A percentile compares a stretch with the other conserved stretches of the same genome.
Conservation (phyloP, 2,329 filamentous ascomycete species). For the Colletotrichum cuscutae region DNA sequence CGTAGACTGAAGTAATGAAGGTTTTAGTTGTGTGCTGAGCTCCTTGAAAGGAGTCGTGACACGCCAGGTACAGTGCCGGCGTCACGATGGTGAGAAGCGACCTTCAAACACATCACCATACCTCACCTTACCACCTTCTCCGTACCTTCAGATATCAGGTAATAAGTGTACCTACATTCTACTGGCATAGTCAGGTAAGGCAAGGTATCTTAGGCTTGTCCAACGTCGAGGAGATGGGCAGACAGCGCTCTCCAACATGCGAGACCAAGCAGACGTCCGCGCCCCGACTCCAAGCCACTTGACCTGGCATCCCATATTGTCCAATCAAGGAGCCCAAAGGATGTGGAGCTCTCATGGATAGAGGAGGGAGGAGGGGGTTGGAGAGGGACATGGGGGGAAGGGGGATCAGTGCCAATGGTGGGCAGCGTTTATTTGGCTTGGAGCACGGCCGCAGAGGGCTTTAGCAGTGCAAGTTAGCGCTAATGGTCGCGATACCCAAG, state of each 20-base stretch:
- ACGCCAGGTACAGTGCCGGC: background rate
- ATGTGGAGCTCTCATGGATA: background rate
- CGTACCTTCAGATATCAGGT: too few species aligned
- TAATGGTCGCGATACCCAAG: background rate
- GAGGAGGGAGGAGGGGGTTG: background rate
- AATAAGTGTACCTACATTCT: too few species aligned
- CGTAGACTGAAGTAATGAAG: background rate
- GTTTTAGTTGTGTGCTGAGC: background rate
- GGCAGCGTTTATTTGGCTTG: slow-evolving; percentile 5
- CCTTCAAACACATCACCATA: background rate
- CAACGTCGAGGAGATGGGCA: background rate
- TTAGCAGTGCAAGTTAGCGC: background rate
- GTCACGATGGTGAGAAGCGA: background rate
- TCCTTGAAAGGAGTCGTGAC: background rate
- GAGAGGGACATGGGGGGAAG: background rate
- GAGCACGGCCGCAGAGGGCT: slow-evolving; percentile 1
- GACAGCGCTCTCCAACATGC: background rate
- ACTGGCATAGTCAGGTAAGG: too few species aligned
- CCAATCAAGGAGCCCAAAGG: background rate
- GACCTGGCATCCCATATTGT: background rate
- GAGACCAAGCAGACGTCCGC: slow-evolving; percentile 5
- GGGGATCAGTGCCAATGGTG: background rate
- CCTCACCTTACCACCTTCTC: too few species aligned
- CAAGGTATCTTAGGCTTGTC: background rate
- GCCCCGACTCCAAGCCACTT: background rate